Percentiles rank a stretch among this genome's conserved stretches.
Evolutionary conservation across 208 protist genomes (phyloP).

Genomic region (Herpetomonas tarakana): DNA sequence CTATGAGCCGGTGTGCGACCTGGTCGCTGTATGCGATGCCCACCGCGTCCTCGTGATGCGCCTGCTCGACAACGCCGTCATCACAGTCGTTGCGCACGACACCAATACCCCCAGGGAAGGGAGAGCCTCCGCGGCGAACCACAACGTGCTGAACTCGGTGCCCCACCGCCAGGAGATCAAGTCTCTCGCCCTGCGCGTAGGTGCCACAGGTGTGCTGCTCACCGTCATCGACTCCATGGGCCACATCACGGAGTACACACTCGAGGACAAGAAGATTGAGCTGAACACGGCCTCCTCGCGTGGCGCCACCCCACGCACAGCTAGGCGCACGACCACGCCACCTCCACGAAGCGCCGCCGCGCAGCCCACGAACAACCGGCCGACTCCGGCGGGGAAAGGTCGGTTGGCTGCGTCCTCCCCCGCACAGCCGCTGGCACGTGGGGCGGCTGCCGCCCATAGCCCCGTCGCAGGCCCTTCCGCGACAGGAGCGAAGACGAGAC

Average conservation of each 20-base stretch:
- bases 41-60: not conserved
- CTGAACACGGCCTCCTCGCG: not conserved
- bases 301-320: not conserved
- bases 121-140: not conserved
- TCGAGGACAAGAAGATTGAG: constrained; percentile 9
- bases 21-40: not conserved
- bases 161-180: not conserved
- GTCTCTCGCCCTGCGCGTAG: not conserved
- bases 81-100: not conserved
- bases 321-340: not conserved
- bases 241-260: constrained; percentile 9
- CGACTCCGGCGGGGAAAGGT: not conserved
- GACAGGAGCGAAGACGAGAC: not conserved
- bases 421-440: not conserved
- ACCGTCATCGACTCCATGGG: constrained; percentile 22
- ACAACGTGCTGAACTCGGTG: not conserved
- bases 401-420: not conserved
- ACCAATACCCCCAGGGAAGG: not conserved
- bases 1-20: not conserved
- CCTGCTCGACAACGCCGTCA: not conserved
- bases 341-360: not conserved
- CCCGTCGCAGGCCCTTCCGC: too few relatives aligned
- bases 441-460: constrained; percentile 7
- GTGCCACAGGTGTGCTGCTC: constrained; percentile 2
- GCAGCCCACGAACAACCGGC: not conserved